Conservation (phyloP, 306 rosid genomes). For the Quercus parvula region DNA sequence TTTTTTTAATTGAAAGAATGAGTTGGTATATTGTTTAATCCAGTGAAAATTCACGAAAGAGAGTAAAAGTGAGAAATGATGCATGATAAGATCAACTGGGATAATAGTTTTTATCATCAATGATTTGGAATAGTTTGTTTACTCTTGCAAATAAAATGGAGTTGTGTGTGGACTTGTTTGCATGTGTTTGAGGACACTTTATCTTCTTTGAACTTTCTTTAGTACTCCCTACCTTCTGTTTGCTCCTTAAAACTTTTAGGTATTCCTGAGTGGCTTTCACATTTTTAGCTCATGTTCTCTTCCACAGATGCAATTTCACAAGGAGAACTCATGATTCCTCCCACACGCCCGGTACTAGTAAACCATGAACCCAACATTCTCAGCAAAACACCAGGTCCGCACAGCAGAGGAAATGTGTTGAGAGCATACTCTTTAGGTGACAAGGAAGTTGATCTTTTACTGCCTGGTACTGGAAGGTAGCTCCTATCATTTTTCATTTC, state of each 20-base stretch:
- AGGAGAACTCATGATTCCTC: constrained; percentile 51
- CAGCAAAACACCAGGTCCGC: constrained; percentile 82
- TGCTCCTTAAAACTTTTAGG: background rate
- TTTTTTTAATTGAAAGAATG: background rate
- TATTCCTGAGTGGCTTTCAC: background rate
- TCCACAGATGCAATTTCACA: constrained; percentile 41
- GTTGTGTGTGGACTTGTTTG: background rate
- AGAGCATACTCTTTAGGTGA: constrained; percentile 87
- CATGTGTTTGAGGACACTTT: background rate
- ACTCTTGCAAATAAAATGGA: background rate
- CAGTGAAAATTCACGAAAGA: background rate
- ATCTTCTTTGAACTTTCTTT: background rate
- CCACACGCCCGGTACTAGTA: constrained; percentile 65
- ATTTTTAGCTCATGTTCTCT: constrained; percentile 16
- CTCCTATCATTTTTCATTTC: constrained; percentile 9
- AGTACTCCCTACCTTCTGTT: background rate
- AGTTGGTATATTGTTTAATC: background rate
- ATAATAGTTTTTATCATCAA: constrained; percentile 5
- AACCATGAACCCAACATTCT: constrained; percentile 84
- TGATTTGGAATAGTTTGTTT: constrained; percentile 7
- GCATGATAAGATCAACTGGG: background rate
- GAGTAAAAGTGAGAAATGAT: background rate
- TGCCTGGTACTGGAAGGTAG: constrained; percentile 95
- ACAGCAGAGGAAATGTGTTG: constrained; percentile 79
- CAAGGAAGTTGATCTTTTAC: constrained; percentile 82